These are phyloP conservation scores for Entelexis sorbosivorans DNA, from an alignment of 1,139 yeast species.

Conservation along the genomic window DNA sequence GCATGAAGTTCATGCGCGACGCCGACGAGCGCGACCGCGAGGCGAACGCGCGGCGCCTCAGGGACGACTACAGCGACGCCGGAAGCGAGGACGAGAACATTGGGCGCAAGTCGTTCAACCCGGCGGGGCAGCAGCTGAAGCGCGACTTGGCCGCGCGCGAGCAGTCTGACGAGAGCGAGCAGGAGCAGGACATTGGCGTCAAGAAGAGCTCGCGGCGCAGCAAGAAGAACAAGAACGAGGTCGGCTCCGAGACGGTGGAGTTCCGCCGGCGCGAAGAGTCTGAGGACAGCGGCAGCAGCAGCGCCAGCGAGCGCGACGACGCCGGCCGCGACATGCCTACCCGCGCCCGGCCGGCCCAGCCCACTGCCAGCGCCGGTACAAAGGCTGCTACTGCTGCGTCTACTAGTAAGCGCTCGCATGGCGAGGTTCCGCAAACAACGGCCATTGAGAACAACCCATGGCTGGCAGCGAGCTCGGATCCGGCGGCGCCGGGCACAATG, in stretches of 20 bases:
- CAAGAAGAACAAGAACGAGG: not conserved
- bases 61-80: slow-evolving; percentile 31
- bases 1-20: slow-evolving; percentile 88
- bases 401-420: too few relatives aligned
- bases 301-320: too few relatives aligned
- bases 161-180: slow-evolving; percentile 48
- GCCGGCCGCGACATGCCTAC: not conserved
- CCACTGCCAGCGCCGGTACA: not conserved
- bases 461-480: slow-evolving; percentile 33
- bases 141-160: slow-evolving; percentile 33
- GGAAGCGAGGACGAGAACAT: slow-evolving; percentile 39
- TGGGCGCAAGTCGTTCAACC: slow-evolving; percentile 78
- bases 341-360: not conserved
- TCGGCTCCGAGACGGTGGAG: slow-evolving; percentile 17
- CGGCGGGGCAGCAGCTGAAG: slow-evolving; percentile 36
- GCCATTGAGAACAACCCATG: slow-evolving; percentile 49
- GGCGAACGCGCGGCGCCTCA: slow-evolving; percentile 28
- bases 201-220: not conserved
- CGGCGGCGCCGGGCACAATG: slow-evolving; percentile 9
- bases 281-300: not conserved
- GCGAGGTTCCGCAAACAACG: not conserved
- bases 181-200: slow-evolving; percentile 25
- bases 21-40: slow-evolving; percentile 36
- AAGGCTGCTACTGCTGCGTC: too few relatives aligned
- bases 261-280: slow-evolving; percentile 5